These are phyloP conservation scores for Acacia melanoxylon DNA, from an alignment of 306 rosid genomes.

Conservation along the genomic window DNA sequence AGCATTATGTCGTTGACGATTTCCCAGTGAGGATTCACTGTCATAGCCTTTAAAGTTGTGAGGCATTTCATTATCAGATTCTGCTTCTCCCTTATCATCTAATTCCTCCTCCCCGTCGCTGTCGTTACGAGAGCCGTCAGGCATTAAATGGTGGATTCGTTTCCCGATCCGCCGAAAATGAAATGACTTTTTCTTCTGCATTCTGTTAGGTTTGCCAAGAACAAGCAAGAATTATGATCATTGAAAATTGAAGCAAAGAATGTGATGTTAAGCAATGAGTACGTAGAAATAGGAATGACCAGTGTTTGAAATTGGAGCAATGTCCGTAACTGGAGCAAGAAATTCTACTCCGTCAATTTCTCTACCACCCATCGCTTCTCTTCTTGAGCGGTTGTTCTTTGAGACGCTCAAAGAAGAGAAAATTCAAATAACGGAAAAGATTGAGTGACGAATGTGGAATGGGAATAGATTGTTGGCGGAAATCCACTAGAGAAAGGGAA, in stretches of 20 bases:
- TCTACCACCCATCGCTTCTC: slow-evolving; percentile 36
- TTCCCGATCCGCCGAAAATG: slow-evolving; percentile 61
- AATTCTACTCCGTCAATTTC: slow-evolving; percentile 27
- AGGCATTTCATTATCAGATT: slow-evolving; percentile 20
- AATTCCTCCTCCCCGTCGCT: background rate
- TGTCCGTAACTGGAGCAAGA: slow-evolving; percentile 30
- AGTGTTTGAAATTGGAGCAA: background rate
- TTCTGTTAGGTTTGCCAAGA: slow-evolving; percentile 31
- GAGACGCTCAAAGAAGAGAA: background rate
- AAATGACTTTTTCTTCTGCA: slow-evolving; percentile 74
- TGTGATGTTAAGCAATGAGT: background rate
- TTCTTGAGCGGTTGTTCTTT: background rate
- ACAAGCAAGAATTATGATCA: slow-evolving; percentile 67
- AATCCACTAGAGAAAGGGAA: slow-evolving; percentile 27
- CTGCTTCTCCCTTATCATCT: slow-evolving; percentile 25
- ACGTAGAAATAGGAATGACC: background rate
- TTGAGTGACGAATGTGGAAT: slow-evolving; percentile 18
- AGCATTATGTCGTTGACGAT: background rate
- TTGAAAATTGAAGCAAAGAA: slow-evolving; percentile 24
- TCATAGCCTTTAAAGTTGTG: slow-evolving; percentile 31
- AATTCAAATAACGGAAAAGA: slow-evolving; percentile 12
- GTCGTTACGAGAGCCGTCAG: slow-evolving; percentile 39
- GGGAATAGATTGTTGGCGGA: slow-evolving; percentile 28
- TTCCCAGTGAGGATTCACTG: slow-evolving; percentile 13
- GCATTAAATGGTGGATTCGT: slow-evolving; percentile 48